A percentile compares a stretch with the other conserved stretches of the same genome.
Conservation (phyloP, 2,329 filamentous ascomycete species). For the Verticillium longisporum region DNA sequence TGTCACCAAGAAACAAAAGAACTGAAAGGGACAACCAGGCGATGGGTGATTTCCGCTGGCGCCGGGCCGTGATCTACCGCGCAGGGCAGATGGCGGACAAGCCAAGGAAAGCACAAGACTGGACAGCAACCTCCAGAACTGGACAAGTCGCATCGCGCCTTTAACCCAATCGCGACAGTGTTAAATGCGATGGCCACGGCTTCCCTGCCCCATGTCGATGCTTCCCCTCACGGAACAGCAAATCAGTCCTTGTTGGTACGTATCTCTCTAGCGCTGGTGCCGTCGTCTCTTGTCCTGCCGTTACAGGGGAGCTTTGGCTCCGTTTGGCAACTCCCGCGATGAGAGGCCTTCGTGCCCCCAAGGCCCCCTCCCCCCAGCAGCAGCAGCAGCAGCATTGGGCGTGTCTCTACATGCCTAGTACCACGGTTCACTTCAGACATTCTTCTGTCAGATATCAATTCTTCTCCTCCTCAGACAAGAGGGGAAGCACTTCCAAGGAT, state of each 20-base stretch:
- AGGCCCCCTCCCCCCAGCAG: not conserved
- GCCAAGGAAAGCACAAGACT: not conserved
- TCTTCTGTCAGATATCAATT: not conserved
- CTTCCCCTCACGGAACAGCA: not conserved
- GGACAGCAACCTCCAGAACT: not conserved
- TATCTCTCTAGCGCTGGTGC: not conserved
- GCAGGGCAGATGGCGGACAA: not conserved
- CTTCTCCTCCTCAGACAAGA: not conserved
- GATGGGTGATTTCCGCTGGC: not conserved
- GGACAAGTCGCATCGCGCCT: not conserved
- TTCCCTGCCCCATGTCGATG: not conserved
- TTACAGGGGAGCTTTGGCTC: not conserved
- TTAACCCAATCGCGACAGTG: not conserved
- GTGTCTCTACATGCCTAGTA: not conserved
- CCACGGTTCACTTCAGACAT: not conserved
- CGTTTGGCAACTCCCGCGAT: not conserved
- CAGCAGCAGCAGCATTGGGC: not conserved
- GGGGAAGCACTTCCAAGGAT: not conserved
- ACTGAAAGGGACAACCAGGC: not conserved
- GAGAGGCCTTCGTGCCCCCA: not conserved
- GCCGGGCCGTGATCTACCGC: not conserved
- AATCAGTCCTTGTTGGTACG: not conserved
- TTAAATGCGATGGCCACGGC: not conserved
- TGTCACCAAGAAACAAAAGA: not conserved
- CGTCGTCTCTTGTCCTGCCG: not conserved